Evolutionary conservation across 2,329 filamentous ascomycete species (phyloP).

Genomic region (Xylariomycetidae sp.): DNA sequence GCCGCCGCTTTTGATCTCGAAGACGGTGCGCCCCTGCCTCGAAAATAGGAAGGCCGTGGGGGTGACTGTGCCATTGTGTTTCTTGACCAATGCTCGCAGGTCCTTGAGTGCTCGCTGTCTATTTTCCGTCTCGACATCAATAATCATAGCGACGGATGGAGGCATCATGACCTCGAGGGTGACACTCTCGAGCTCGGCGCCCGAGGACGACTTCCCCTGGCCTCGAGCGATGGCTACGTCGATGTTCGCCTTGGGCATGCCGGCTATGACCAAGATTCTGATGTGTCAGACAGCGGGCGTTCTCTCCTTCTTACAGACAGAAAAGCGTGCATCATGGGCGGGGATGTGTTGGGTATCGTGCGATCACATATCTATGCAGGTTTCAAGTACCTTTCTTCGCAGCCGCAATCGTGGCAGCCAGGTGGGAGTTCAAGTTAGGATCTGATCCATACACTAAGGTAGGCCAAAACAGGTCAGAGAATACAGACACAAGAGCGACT

Average conservation of each 20-base stretch:
- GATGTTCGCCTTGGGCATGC: conserved; percentile 78
- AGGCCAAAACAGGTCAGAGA: no score
- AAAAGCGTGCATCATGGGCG: no score
- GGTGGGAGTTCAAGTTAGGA: conserved; percentile 66
- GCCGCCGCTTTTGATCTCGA: conserved; percentile 45
- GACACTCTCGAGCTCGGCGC: conserved; percentile 70
- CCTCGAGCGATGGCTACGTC: conserved; percentile 84
- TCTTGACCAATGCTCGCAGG: conserved; percentile 66
- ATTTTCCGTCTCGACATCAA: conserved; percentile 83
- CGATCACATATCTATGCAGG: no score
- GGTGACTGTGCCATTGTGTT: conserved; percentile 62
- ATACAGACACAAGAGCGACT: no score
- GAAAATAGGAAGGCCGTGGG: conserved; percentile 82
- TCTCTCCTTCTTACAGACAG: conserved; percentile 12
- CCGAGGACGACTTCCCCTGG: conserved; percentile 73
- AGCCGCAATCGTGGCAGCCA: conserved; percentile 66
- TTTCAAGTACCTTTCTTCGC: conserved; percentile 67
- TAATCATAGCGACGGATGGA: conserved; percentile 66
- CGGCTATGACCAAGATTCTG: conserved; percentile 44
- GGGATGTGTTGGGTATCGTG: no score
- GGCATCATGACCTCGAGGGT: conserved; percentile 79
- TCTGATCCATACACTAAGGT: conserved; percentile 74
- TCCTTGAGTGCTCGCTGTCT: conserved; percentile 71
- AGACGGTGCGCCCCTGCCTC: conserved; percentile 69
- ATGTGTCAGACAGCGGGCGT: background rate